Evolutionary conservation across 2,329 filamentous ascomycete genomes (phyloP), one percentile per base, ranked within the genome.

Genomic region (Cercospora canescens): DNA sequence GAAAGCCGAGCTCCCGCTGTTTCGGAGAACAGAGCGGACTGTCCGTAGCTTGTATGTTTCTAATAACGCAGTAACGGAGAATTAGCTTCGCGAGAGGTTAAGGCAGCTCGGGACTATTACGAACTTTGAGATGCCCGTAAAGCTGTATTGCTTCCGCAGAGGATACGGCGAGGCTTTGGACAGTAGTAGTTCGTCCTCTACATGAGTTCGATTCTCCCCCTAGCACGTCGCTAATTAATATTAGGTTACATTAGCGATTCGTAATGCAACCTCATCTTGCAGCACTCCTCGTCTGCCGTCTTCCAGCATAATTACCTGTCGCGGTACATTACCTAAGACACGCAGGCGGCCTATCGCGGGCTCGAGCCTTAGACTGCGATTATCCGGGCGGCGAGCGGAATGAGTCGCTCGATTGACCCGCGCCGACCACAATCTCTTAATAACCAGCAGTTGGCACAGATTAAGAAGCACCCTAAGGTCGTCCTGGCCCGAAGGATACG

Each of bases 291-390:
- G 16, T 66, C 60, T 12, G n/a, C 8, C 6, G 64, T 67, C 37
- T 69, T 69, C 41, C 16, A 69, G 45, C 30, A 67, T 9, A 69
- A 69, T 45, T 69, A 69, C 48, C 60, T 69, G 3, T 67, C 62
- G 12, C 34, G 50, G 7, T 67, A 66, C 24, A 66, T 70, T 21
- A 59, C 34, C 16, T 37, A 69, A 58, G 59, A 70, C 28, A 68
- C 37, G 26, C 45, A 70, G 63, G 65, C 64, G 5, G 65, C 54
- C n/a, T 69, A 67, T 21, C 30, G 35, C 6, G 64, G 67, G 34
- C 37, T 57, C 7, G 32, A n/a, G 16, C 59, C 63, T 30, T 24
- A 57, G 24, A 34, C 50, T 8, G 37, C 30, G 34, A 24, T 66
- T 6, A 61, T 60, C 4, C n/a, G 56, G 21, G 56, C 28, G 16